Evolutionary conservation across 352 stramenopile genomes (phyloP).

Genomic region (Phytophthora uliginosa): DNA sequence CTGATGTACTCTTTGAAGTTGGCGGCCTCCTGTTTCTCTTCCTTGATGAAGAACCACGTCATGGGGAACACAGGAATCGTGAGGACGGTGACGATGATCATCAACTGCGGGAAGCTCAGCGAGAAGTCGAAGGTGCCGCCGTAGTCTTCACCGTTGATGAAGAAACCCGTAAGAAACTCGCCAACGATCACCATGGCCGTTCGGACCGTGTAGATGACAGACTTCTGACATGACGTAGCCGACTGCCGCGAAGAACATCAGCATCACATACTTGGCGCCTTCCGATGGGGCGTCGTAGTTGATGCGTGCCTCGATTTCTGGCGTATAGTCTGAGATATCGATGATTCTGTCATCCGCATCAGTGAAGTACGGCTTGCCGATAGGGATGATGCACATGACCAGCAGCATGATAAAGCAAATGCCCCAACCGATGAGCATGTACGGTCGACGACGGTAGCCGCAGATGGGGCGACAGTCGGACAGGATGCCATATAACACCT

Average conservation of each 20-base stretch:
- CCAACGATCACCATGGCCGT: slow-evolving; percentile 41
- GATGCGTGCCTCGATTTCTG: slow-evolving; percentile 30
- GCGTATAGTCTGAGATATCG: slow-evolving; percentile 23
- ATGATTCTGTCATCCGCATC: slow-evolving; percentile 23
- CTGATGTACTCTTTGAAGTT: slow-evolving; percentile 40
- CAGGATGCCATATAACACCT: slow-evolving; percentile 49
- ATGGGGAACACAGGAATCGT: slow-evolving; percentile 33
- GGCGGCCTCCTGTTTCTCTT: slow-evolving; percentile 35
- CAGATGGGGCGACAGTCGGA: slow-evolving; percentile 77
- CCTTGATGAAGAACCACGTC: slow-evolving; percentile 51
- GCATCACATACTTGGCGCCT: slow-evolving; percentile 44
- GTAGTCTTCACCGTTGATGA: slow-evolving; percentile 59
- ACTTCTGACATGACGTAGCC: slow-evolving; percentile 74
- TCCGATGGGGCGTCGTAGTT: slow-evolving; percentile 28
- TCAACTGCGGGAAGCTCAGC: slow-evolving; percentile 43
- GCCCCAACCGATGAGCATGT: slow-evolving; percentile 51
- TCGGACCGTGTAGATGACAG: slow-evolving; percentile 44
- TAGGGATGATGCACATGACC: slow-evolving; percentile 34
- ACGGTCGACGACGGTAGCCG: slow-evolving; percentile 35
- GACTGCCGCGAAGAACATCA: slow-evolving; percentile 61
- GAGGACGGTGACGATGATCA: slow-evolving; percentile 39
- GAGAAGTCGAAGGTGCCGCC: slow-evolving; percentile 54
- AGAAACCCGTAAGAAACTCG: slow-evolving; percentile 45
- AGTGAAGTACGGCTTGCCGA: slow-evolving; percentile 49
- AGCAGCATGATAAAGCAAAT: slow-evolving; percentile 40